Evolutionary conservation across 1,139 yeast genomes (phyloP).

Genomic region (Lodderomyces parapsilosis): DNA sequence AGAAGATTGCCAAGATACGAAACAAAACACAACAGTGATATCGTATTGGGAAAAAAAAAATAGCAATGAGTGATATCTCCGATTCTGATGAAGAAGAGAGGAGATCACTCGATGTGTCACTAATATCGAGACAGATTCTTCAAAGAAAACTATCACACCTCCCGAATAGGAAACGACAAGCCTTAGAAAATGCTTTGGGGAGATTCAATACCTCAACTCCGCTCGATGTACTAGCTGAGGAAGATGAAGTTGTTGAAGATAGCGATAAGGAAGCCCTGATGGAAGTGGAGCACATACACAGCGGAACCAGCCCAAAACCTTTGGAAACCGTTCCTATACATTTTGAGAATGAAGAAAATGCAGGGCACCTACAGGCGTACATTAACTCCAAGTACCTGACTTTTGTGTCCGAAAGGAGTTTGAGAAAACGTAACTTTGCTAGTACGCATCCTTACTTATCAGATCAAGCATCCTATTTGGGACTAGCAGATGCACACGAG

Average conservation of each 20-base stretch:
- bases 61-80: constrained; percentile 16
- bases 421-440: constrained; percentile 45
- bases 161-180: constrained; percentile 9
- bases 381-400: constrained; percentile 11
- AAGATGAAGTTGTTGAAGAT: constrained; percentile 7
- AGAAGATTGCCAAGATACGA: not conserved
- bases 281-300: not conserved
- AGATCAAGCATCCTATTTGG: constrained; percentile 49
- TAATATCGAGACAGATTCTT: constrained; percentile 7
- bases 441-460: constrained; percentile 49
- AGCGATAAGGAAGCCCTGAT: constrained; percentile 7
- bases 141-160: constrained; percentile 8
- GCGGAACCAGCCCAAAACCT: constrained; percentile 1
- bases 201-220: not conserved
- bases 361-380: constrained; percentile 14
- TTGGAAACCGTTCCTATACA: not conserved
- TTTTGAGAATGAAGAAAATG: constrained; percentile 12
- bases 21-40: not conserved
- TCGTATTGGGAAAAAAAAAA: not conserved
- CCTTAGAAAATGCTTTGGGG: not conserved
- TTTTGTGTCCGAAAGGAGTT: constrained; percentile 26
- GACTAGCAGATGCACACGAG: constrained; percentile 33
- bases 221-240: not conserved
- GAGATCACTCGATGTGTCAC: constrained; percentile 4
- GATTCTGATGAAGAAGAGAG: constrained; percentile 17